Conservation (phyloP, 2,329 filamentous ascomycete genomes). For the Colletotrichum navitas region DNA sequence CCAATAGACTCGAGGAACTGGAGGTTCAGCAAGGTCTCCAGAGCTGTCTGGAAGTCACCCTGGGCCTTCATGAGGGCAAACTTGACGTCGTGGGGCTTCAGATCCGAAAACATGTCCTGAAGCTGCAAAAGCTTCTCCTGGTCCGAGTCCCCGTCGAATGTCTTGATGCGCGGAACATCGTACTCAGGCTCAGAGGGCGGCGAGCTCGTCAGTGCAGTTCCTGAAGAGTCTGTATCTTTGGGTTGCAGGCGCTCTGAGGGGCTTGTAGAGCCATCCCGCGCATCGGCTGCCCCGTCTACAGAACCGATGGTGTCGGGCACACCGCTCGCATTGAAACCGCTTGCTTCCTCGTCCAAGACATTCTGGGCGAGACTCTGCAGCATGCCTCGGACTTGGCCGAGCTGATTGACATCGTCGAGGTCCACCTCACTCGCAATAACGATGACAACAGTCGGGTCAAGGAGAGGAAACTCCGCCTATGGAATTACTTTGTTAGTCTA, state of each 20-base stretch:
- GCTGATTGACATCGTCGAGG: conserved; percentile 64
- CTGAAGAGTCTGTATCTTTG: conserved; percentile 49
- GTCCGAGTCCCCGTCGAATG: conserved; percentile 58
- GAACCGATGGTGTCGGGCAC: conserved; percentile 61
- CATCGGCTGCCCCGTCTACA: conserved; percentile 45
- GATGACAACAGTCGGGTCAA: conserved; percentile 83
- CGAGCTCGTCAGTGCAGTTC: conserved; percentile 45
- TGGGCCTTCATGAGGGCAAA: conserved; percentile 76
- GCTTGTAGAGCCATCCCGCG: conserved; percentile 44
- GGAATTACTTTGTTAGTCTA: not conserved
- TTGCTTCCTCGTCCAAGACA: conserved; percentile 76
- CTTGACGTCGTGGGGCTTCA: conserved; percentile 74
- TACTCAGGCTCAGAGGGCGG: conserved; percentile 34
- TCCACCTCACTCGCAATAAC: conserved; percentile 83
- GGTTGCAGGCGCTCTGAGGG: conserved; percentile 46
- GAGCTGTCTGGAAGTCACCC: conserved; percentile 75
- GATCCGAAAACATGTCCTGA: conserved; percentile 76
- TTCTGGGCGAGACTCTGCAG: conserved; percentile 75
- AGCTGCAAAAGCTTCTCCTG: conserved; percentile 75
- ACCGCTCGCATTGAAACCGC: conserved; percentile 83
- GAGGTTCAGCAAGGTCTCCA: conserved; percentile 85
- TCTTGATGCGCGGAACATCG: conserved; percentile 39
- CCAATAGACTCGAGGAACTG: conserved; percentile 80
- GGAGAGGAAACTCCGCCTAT: conserved; percentile 58
- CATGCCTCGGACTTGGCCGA: conserved; percentile 66